Conservation (phyloP, 805 yeast species). For the Sungouiozyma ichnusensis region DNA sequence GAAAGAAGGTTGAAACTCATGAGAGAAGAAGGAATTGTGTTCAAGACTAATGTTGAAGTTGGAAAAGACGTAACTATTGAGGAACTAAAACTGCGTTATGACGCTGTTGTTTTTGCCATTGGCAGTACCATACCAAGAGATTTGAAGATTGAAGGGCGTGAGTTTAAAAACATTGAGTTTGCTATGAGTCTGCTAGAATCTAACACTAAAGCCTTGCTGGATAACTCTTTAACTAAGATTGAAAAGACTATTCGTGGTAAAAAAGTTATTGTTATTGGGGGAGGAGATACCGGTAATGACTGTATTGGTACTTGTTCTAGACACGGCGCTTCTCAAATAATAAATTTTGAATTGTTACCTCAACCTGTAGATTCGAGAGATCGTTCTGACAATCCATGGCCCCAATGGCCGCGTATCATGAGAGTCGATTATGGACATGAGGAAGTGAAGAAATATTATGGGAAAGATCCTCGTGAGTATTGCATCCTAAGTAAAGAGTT, state of each 20-base stretch:
- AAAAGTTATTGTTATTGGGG: constrained; percentile 93
- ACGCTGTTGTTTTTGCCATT: constrained; percentile 84
- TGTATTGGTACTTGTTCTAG: constrained; percentile 95
- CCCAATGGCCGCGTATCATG: constrained; percentile 98
- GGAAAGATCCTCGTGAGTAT: constrained; percentile 95
- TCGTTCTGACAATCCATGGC: constrained; percentile 74
- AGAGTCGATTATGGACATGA: constrained; percentile 96
- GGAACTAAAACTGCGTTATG: constrained; percentile 51
- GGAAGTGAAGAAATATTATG: constrained; percentile 89
- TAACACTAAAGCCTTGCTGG: constrained; percentile 85
- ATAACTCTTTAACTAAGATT: constrained; percentile 68
- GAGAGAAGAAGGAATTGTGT: constrained; percentile 81
- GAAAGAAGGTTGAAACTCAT: constrained; percentile 86
- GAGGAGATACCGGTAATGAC: constrained; percentile 99
- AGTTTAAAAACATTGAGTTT: constrained; percentile 76
- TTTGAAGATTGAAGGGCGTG: constrained; percentile 88
- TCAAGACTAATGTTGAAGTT: constrained; percentile 65
- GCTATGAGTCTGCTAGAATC: constrained; percentile 87
- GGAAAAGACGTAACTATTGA: constrained; percentile 75
- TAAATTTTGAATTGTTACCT: constrained; percentile 89
- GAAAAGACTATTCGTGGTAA: constrained; percentile 67
- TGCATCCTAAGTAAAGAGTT: constrained; percentile 92
- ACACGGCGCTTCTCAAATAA: constrained; percentile 92
- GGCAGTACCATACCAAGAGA: constrained; percentile 97
- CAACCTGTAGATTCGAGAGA: constrained; percentile 85